Evolutionary conservation across 2,329 filamentous ascomycete species (phyloP).

Genomic region (Orbilia quercus): DNA sequence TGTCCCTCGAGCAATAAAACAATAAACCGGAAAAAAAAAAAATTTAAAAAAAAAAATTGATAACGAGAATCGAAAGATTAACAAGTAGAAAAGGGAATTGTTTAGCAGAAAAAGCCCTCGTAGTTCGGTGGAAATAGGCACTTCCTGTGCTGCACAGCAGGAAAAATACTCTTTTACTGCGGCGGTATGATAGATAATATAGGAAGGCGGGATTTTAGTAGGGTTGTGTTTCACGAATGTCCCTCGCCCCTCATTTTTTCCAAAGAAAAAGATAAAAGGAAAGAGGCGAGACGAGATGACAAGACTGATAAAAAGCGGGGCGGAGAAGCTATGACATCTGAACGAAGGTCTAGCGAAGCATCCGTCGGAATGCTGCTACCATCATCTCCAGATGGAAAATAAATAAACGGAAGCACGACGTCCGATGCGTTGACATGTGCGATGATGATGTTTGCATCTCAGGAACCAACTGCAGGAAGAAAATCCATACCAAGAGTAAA

Average conservation of each 20-base stretch:
- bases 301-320: constrained; percentile 45
- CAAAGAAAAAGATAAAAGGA: neutral
- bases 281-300: constrained; percentile 42
- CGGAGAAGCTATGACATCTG: constrained; percentile 45
- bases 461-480: constrained; percentile 34
- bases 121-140: constrained; percentile 29
- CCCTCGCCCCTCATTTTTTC: constrained; percentile 38
- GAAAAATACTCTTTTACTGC: constrained; percentile 16
- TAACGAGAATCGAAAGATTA: neutral
- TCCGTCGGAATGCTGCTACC: constrained; percentile 25
- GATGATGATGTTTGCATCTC: constrained; percentile 36
- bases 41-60: too few species aligned
- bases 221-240: constrained; percentile 47
- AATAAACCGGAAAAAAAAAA: too few species aligned
- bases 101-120: too few species aligned
- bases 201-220: constrained; percentile 51
- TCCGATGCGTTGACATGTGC: constrained; percentile 24
- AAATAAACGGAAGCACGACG: constrained; percentile 31
- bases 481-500: too few species aligned
- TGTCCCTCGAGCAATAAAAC: neutral
- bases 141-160: neutral
- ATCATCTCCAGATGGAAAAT: too few species aligned
- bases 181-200: constrained; percentile 40
- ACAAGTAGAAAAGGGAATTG: constrained; percentile 25
- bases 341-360: constrained; percentile 20